Conservation (phyloP, 2,329 filamentous ascomycete species). For the Fusarium concolor region DNA sequence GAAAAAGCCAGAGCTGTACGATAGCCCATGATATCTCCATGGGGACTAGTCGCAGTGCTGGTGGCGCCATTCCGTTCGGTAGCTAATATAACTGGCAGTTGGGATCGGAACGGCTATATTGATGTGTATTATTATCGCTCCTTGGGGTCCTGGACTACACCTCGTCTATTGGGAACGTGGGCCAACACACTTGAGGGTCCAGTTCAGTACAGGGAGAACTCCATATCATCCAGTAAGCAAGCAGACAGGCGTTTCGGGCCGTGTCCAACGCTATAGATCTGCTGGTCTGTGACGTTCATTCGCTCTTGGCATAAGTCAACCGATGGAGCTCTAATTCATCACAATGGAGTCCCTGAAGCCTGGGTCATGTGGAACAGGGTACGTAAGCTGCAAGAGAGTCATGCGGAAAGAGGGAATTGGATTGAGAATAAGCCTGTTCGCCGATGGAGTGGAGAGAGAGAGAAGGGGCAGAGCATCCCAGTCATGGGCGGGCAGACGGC, state of each 20-base stretch:
- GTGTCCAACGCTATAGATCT: conserved; percentile 1
- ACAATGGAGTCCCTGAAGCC: conserved; percentile 27
- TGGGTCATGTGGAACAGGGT: conserved; percentile 41
- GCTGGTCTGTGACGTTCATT: conserved; percentile 5
- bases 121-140: conserved; percentile 20
- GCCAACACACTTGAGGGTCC: not conserved
- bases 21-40: conserved; percentile 14
- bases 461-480: conserved; percentile 33
- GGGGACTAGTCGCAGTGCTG: conserved; percentile 13
- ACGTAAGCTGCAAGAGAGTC: conserved; percentile 41
- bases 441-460: conserved; percentile 38
- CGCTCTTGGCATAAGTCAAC: not conserved
- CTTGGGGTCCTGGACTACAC: not conserved
- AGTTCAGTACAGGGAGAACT: not conserved
- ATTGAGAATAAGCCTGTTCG: conserved; percentile 24
- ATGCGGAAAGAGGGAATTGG: conserved; percentile 41
- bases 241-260: conserved; percentile 3
- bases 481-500: conserved; percentile 25
- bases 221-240: not conserved
- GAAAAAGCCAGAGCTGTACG: not conserved
- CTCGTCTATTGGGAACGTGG: conserved; percentile 11
- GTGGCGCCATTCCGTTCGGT: conserved; percentile 39
- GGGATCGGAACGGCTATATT: conserved; percentile 29
- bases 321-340: conserved; percentile 18
- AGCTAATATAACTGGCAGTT: conserved; percentile 28